These are phyloP conservation scores for Xylariales sp. DNA, from an alignment of 2,329 filamentous ascomycete species.

Conservation along the genomic window DNA sequence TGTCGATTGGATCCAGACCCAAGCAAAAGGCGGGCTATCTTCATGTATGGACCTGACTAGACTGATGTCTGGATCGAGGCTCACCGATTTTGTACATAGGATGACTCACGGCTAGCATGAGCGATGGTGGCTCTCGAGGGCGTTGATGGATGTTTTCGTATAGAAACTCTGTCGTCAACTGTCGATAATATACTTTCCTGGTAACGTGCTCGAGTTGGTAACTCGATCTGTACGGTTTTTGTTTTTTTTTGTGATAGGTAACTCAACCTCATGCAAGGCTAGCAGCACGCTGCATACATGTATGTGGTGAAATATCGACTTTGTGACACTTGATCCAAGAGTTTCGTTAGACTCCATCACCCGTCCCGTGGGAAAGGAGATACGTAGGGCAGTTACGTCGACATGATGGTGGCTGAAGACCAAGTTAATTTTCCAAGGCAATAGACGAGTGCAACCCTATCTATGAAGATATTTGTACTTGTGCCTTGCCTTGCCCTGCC, in stretches of 20 bases:
- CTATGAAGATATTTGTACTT: no score
- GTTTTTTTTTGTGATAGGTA: not conserved
- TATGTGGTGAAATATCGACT: not conserved
- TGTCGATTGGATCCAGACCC: constrained; percentile 27
- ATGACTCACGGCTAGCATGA: constrained; percentile 1
- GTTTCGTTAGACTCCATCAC: not conserved
- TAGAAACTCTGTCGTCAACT: not conserved
- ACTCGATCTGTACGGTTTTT: not conserved
- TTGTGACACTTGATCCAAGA: not conserved
- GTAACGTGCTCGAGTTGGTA: not conserved
- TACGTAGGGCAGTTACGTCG: not conserved
- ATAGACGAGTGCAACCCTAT: no score
- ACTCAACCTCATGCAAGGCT: not conserved
- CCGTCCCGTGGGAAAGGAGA: not conserved
- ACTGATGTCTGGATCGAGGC: constrained; percentile 7
- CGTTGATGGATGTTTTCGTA: not conserved
- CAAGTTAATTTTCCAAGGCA: not conserved
- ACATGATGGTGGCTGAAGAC: not conserved
- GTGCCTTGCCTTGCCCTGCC: no score
- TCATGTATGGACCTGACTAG: constrained; percentile 16
- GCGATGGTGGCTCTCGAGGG: not conserved
- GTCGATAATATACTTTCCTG: constrained; percentile 22
- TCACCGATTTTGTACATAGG: constrained; percentile 30
- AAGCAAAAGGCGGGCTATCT: constrained; percentile 10
- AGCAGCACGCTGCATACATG: not conserved